phyloP scores from a whole-genome alignment of 805 yeast species.

The Cyberlindnera americana region DNA sequence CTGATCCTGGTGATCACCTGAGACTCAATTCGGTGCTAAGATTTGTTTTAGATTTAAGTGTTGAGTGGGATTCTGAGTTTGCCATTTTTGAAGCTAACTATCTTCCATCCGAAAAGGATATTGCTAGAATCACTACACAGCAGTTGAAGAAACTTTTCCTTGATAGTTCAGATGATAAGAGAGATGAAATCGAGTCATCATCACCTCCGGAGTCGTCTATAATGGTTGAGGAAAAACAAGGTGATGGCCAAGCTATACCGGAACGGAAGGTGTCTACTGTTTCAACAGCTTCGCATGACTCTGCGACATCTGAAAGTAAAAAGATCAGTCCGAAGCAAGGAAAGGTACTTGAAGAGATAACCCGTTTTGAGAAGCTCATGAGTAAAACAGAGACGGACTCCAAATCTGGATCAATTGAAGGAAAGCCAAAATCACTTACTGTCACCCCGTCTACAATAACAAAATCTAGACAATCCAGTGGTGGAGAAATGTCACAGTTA shows the following conservation, averaged over 20 bases:
- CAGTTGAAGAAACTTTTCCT: constrained; percentile 74
- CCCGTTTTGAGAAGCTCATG: constrained; percentile 29
- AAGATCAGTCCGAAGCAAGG: constrained; percentile 23
- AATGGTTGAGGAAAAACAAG: constrained; percentile 15
- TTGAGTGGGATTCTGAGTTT: constrained; percentile 84
- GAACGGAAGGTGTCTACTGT: constrained; percentile 5
- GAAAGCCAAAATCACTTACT: constrained; percentile 6
- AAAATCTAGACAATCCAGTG: constrained; percentile 12
- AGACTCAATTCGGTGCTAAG: constrained; percentile 67
- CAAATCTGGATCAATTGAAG: constrained; percentile 5
- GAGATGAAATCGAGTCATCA: constrained; percentile 12
- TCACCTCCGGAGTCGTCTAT: background rate
- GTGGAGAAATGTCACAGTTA: constrained; percentile 1
- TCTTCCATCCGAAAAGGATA: constrained; percentile 90
- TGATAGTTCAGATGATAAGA: constrained; percentile 40
- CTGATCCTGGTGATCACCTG: constrained; percentile 63
- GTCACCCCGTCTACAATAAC: constrained; percentile 7
- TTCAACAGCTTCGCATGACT: constrained; percentile 5
- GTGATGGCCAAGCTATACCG: constrained; percentile 1
- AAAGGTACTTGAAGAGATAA: constrained; percentile 30
- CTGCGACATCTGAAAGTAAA: background rate
- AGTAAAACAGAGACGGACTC: constrained; percentile 17
- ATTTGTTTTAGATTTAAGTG: constrained; percentile 74
- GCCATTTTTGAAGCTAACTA: constrained; percentile 71
- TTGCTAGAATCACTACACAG: constrained; percentile 82